Base-by-base conservation (phyloP, 106 monocot genomes). In the Xerophyta viscosa region DNA sequence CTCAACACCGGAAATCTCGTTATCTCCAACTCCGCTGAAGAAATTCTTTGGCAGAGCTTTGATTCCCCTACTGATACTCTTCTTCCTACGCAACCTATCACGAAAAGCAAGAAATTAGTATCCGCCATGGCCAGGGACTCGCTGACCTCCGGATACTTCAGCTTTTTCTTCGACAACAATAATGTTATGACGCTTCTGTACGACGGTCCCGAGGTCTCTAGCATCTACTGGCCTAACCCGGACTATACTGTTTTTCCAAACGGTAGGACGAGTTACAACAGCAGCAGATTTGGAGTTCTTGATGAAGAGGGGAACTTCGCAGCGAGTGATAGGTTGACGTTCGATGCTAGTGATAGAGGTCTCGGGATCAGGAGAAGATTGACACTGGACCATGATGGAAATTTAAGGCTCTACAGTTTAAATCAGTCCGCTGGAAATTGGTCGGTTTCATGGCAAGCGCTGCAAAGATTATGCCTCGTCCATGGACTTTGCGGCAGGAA, bases 331-430 rank as follows among this genome's bases (percentile, higher is more conserved):
- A 8, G 22, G 5, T 21, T 69, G 1, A n/a, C 41, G 0, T 70
- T 67, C 67, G 50, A 29, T 18, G 65, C 76, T 31, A 54, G 69
- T 1, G 77, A 73, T 23, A 8, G 0, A 9, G 76, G 69, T 42
- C n/a, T 9, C 8, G 53, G 42, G 27, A 71, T 64, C 12, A 51
- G 8, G 4, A 56, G 81, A 46, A 57, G 73, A 27, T 36, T 86
- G 14, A 81, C 81, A 7, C 62, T 86, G 44, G 86, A 81, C 31
- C 60, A 60, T 24, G 81, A 86, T 62, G 86, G 86, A 17, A 77
- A 86, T 45, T 66, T 86, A 24, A 62, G 81, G 66, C 27, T 81
- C 4, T 78, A 87, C 50, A 87, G 82, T 41, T 42, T 78, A 53
- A 60, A 71, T 23, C 46, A 47, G 18, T 24, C 41, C 2, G 48